Percentiles rank a stretch among this genome's conserved stretches.
Conservation (phyloP, 1,284 basidiomycete genomes). For the Ceratorhiza oryzae-sativae region DNA sequence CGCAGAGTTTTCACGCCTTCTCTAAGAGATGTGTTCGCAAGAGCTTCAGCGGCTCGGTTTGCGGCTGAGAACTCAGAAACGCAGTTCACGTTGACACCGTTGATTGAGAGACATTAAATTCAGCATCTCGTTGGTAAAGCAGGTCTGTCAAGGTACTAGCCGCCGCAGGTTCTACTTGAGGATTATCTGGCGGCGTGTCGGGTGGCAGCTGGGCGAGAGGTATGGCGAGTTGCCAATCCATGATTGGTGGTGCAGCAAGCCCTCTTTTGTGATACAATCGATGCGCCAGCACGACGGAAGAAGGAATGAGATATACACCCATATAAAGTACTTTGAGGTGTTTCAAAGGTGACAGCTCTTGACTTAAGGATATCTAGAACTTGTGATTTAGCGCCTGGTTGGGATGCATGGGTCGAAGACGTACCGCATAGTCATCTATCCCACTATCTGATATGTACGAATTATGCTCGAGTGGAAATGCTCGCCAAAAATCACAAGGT, state of each 20-base stretch:
- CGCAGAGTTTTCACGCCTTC: neutral
- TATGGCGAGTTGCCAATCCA: constrained; percentile 29
- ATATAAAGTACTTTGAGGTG: constrained; percentile 1
- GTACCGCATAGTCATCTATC: constrained; percentile 26
- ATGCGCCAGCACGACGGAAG: constrained; percentile 30
- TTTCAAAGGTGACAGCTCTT: constrained; percentile 8
- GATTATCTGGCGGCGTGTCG: neutral
- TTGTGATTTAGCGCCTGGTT: too few relatives aligned
- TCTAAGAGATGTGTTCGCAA: neutral
- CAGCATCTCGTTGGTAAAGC: constrained; percentile 3
- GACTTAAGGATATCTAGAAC: neutral
- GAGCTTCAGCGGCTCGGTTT: neutral
- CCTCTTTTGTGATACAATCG: constrained; percentile 17
- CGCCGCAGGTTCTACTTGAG: constrained; percentile 14
- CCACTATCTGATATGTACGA: constrained; percentile 27
- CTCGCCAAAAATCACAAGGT: constrained; percentile 9
- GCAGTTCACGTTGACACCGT: constrained; percentile 10
- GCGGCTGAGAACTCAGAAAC: neutral
- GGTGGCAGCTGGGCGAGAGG: constrained; percentile 2
- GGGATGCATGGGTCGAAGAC: neutral
- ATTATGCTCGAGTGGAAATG: constrained; percentile 18
- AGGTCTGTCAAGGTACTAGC: constrained; percentile 1
- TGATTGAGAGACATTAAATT: neutral
- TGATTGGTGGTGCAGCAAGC: neutral
- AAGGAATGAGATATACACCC: constrained; percentile 12